Percentiles rank a stretch among this genome's conserved stretches.
These are phyloP conservation scores for Davidsoniella virescens DNA, from an alignment of 2,329 filamentous ascomycete species.

Conservation along the genomic window DNA sequence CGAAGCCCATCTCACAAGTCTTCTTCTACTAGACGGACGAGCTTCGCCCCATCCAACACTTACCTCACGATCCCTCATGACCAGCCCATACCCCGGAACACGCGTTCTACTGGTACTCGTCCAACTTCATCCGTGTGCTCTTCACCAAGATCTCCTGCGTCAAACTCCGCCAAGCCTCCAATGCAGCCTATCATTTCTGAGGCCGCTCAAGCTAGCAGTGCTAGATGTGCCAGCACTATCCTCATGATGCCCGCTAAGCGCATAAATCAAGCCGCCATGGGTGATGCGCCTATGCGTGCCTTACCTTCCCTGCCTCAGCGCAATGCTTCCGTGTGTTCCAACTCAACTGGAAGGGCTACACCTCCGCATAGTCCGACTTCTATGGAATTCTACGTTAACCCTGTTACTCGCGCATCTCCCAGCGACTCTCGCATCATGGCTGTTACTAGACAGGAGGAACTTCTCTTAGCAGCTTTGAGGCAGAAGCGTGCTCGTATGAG, in stretches of 20 bases:
- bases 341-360: constrained; percentile 27
- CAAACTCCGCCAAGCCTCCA: constrained; percentile 2
- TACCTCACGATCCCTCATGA: constrained; percentile 26
- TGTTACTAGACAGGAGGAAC: constrained; percentile 41
- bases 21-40: constrained; percentile 24
- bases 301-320: constrained; percentile 8
- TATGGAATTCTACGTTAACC: constrained; percentile 31
- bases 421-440: constrained; percentile 33
- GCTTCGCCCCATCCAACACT: constrained; percentile 25
- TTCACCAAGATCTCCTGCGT: constrained; percentile 17
- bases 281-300: constrained; percentile 10
- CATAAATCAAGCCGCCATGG: constrained; percentile 1
- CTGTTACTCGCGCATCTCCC: constrained; percentile 23
- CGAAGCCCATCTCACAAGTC: constrained; percentile 19
- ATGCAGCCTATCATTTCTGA: constrained; percentile 2
- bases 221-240: constrained; percentile 3
- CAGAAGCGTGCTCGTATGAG: constrained; percentile 41
- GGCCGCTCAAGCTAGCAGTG: neutral
- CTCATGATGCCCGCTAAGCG: constrained; percentile 2
- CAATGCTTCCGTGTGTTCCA: constrained; percentile 12
- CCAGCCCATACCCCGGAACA: constrained; percentile 13
- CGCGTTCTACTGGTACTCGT: constrained; percentile 10
- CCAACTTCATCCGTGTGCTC: constrained; percentile 14
- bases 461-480: constrained; percentile 39
- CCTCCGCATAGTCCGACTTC: constrained; percentile 36